These are phyloP conservation scores for Colletotrichum navitas DNA, from an alignment of 2,329 filamentous ascomycete species.

Conservation along the genomic window DNA sequence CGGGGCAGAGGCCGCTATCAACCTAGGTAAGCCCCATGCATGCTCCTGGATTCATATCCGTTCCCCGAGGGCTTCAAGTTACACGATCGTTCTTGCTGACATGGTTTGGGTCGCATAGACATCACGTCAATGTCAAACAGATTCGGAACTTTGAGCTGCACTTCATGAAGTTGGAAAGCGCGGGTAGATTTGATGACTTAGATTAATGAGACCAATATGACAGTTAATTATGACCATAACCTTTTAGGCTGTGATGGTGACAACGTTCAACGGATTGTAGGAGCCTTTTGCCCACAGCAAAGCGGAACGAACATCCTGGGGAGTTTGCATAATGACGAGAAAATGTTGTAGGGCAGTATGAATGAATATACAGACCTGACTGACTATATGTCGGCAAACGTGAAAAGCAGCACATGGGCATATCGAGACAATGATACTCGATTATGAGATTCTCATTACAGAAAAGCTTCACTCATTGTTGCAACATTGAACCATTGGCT, in stretches of 20 bases:
- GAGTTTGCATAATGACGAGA: no score
- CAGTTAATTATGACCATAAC: neutral
- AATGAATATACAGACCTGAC: no score
- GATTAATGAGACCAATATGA: neutral
- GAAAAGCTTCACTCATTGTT: neutral
- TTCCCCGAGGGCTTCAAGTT: fast-evolving
- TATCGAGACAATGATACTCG: no score
- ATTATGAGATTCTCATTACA: neutral
- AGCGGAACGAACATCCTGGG: no score
- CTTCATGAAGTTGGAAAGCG: neutral
- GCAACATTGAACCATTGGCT: fast-evolving
- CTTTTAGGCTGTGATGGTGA: neutral
- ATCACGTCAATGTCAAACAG: conserved; percentile 4
- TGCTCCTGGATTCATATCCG: fast-evolving
- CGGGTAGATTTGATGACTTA: neutral
- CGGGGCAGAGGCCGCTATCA: conserved; percentile 15
- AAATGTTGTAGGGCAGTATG: no score
- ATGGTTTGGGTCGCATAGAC: neutral
- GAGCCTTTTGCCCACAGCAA: no score
- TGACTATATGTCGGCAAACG: no score
- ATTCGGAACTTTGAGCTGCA: conserved; percentile 16
- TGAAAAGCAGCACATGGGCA: no score
- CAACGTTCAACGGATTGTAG: no score
- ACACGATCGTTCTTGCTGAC: neutral
- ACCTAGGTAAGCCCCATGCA: conserved; percentile 24